Conservation (phyloP, 2,329 filamentous ascomycete species). For the Zasmidium angulare region DNA sequence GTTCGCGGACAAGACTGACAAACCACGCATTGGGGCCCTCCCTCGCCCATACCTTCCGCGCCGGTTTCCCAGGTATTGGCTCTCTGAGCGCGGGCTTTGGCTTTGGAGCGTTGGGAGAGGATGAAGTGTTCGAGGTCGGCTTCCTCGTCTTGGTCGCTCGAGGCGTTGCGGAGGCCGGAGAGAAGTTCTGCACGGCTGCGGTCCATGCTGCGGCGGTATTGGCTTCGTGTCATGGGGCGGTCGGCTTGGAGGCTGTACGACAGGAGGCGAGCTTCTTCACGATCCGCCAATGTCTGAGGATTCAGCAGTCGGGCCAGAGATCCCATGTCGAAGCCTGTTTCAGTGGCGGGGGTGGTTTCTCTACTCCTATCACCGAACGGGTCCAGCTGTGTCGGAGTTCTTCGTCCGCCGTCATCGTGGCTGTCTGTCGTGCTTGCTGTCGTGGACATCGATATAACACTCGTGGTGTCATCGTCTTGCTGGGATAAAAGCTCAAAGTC, state of each 20-base stretch:
- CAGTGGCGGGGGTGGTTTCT: constrained; percentile 59
- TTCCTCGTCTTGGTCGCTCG: constrained; percentile 55
- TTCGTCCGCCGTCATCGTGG: constrained; percentile 54
- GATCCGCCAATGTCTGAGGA: constrained; percentile 73
- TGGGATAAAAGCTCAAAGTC: constrained; percentile 64
- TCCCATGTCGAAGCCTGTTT: constrained; percentile 27
- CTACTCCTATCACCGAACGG: constrained; percentile 45
- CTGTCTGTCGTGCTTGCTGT: constrained; percentile 44
- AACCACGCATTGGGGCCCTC: constrained; percentile 84
- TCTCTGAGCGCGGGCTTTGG: constrained; percentile 39
- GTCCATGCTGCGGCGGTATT: constrained; percentile 67
- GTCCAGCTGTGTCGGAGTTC: constrained; percentile 71
- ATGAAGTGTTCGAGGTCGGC: constrained; percentile 60
- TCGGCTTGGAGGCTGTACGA: constrained; percentile 74
- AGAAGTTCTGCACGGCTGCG: constrained; percentile 70
- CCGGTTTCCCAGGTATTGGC: constrained; percentile 63
- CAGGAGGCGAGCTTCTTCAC: constrained; percentile 76
- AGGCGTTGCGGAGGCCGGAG: constrained; percentile 37
- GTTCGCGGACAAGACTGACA: constrained; percentile 84
- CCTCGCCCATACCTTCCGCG: constrained; percentile 70
- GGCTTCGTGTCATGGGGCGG: constrained; percentile 76
- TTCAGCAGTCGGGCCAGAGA: constrained; percentile 77
- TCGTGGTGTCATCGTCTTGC: constrained; percentile 74
- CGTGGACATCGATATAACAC: constrained; percentile 68
- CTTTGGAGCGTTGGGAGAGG: constrained; percentile 51